phyloP scores from a whole-genome alignment of 23 red algal genomes.

The Gracilariopsis chorda region DNA sequence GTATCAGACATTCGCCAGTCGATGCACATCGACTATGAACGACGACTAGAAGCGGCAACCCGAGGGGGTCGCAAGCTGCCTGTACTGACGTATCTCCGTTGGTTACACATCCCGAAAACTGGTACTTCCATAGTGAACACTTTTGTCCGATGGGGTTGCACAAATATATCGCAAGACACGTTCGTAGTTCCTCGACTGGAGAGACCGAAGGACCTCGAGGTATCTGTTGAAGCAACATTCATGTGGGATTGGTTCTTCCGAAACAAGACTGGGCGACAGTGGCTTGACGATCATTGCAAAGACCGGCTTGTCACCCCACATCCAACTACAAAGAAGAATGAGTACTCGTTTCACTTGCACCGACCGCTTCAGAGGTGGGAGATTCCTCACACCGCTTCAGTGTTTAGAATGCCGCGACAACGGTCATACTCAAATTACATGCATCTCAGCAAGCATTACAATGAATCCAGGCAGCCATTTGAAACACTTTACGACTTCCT shows the following conservation, averaged over 20 bases:
- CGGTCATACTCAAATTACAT: conserved; percentile 52
- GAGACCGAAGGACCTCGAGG: neutral
- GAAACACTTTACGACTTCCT: conserved; percentile 27
- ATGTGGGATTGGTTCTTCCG: conserved; percentile 55
- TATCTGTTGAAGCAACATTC: neutral
- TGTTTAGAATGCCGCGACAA: conserved; percentile 44
- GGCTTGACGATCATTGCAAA: conserved; percentile 27
- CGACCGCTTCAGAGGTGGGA: neutral
- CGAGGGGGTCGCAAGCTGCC: neutral
- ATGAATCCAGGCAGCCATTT: neutral
- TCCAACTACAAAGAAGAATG: neutral
- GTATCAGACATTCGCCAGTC: neutral
- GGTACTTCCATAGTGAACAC: conserved; percentile 64
- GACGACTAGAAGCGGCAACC: neutral
- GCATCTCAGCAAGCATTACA: conserved; percentile 46
- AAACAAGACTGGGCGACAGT: conserved; percentile 3
- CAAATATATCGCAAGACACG: neutral
- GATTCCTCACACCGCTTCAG: neutral
- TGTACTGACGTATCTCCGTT: neutral
- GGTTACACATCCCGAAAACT: conserved; percentile 62
- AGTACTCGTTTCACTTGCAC: conserved; percentile 50
- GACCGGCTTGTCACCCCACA: neutral
- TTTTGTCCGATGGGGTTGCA: conserved; percentile 48
- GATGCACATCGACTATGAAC: conserved; percentile 13
- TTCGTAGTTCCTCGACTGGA: conserved; percentile 40